phyloP scores from a whole-genome alignment of 352 stramenopile species.

The Globisporangium emineosum region DNA sequence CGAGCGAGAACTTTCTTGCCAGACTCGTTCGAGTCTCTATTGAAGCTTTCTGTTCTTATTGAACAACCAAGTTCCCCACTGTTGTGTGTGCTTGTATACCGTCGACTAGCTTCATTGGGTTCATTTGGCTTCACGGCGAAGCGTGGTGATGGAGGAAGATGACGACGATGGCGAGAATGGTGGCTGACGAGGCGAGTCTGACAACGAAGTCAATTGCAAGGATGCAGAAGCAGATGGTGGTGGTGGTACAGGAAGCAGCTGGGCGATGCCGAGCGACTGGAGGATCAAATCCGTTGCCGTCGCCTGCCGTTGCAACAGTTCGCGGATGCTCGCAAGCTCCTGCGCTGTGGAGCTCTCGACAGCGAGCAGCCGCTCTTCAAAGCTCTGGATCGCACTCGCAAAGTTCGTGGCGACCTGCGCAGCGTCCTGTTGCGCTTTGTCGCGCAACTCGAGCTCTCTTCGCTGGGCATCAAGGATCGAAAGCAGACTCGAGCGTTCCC shows the following conservation, averaged over 20 bases:
- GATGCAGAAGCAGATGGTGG: not conserved
- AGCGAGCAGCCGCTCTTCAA: slow-evolving; percentile 51
- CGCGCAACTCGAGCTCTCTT: slow-evolving; percentile 50
- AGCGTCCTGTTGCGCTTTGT: slow-evolving; percentile 51
- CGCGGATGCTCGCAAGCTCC: slow-evolving; percentile 43
- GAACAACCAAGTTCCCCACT: not conserved
- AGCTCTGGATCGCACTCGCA: slow-evolving; percentile 42
- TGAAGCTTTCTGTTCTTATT: not conserved
- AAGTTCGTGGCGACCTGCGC: slow-evolving; percentile 54
- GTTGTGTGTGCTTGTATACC: not conserved
- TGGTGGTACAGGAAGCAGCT: not conserved
- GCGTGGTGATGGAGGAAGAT: not conserved
- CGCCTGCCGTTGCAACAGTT: slow-evolving; percentile 38
- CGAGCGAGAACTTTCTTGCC: no score
- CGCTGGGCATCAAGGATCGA: slow-evolving; percentile 62
- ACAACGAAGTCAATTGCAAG: not conserved
- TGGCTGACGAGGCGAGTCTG: not conserved
- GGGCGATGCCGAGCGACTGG: slow-evolving; percentile 41
- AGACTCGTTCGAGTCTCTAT: no score
- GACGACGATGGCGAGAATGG: not conserved
- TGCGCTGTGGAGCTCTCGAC: slow-evolving; percentile 41
- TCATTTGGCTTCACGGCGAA: slow-evolving; percentile 9
- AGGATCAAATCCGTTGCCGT: slow-evolving; percentile 51
- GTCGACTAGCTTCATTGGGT: not conserved
- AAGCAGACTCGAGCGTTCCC: slow-evolving; percentile 52